Conservation (phyloP, 768 basidiomycete genomes). For the Trametes gibbosa region DNA sequence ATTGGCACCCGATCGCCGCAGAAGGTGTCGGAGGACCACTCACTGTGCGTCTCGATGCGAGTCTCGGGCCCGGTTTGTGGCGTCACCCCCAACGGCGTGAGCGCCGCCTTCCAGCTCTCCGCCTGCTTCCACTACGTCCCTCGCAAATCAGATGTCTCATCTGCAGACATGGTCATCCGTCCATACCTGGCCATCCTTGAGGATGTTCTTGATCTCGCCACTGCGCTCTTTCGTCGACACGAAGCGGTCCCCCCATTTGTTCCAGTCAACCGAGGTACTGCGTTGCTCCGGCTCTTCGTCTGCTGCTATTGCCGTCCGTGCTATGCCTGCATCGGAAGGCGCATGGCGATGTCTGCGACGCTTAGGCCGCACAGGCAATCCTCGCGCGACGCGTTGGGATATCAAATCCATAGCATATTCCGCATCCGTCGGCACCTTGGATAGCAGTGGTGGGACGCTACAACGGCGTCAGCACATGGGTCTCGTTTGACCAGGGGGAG, state of each 20-base stretch:
- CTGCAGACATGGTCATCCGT: not conserved
- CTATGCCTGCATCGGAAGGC: not conserved
- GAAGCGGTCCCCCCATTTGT: constrained; percentile 52
- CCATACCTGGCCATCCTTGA: constrained; percentile 37
- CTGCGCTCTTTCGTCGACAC: constrained; percentile 45
- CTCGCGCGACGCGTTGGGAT: constrained; percentile 53
- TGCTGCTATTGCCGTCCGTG: not conserved
- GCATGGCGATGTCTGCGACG: constrained; percentile 7
- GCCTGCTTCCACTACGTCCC: constrained; percentile 23
- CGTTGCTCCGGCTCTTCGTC: not conserved
- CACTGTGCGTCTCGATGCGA: constrained; percentile 25
- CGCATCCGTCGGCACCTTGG: constrained; percentile 60
- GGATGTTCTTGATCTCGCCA: constrained; percentile 38
- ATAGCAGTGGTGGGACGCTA: constrained; percentile 39
- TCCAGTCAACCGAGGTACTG: constrained; percentile 44
- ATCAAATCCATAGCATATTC: constrained; percentile 73
- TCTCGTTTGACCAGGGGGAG: not conserved
- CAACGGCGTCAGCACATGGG: not conserved
- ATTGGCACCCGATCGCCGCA: not conserved
- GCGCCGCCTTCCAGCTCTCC: constrained; percentile 19
- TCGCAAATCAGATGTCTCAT: not conserved
- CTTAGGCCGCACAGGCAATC: constrained; percentile 43
- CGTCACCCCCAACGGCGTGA: constrained; percentile 12
- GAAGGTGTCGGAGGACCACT: constrained; percentile 2
- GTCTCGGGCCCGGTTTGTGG: constrained; percentile 3